Base-by-base conservation (phyloP, 2,329 filamentous ascomycete genomes). In the Sclerotinia trifoliorum region DNA sequence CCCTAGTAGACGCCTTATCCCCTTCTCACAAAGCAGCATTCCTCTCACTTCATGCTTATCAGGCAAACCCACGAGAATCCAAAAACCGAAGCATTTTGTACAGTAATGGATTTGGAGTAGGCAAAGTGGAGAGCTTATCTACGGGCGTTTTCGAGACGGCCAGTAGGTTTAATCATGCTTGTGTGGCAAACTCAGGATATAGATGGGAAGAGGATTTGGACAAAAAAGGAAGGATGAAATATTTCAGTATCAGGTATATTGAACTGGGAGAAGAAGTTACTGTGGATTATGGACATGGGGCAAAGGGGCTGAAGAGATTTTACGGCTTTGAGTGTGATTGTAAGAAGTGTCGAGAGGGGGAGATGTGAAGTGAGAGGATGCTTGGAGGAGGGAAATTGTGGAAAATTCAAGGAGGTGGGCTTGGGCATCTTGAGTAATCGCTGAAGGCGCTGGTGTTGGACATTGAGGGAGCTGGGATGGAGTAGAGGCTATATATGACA, bases 281-380 rank as follows among this genome's bases (percentile, higher is more conserved):
- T 13, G 69, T 76, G 21, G 72, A 75, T 70, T 76, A 76, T 70
- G 74, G 74, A 19, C 72, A 75, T 62, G 63, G 61, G 19, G 69
- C 54, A 32, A 67, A 48, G 39, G 44, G 55, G 11, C 57, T 75
- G 64, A 70, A 71, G 66, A 70, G 49, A 24, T 71, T 69, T 35
- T 76, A 75, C 69, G 74, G 74, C 1, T 76, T 77, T 69, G 74
- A 73, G 13, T 76, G 75, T 68, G 32, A 46, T 24, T 77, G 75
- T 71, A 70, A 70, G 8, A 69, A 66, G 44, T 68, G 66, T 51
- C 57, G 35, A 46, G 48, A 19, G 44, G 3, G 7, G 52, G 26
- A 26, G 49, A n/a, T 21, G 24, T 29, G 29, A 32, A 49, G 5
- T 3, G 35, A 15, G 52, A n/a, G 29, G 26, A 32, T n/a, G 21